Conservation (phyloP, 805 yeast genomes). For the Wickerhamiella qilinensis region DNA sequence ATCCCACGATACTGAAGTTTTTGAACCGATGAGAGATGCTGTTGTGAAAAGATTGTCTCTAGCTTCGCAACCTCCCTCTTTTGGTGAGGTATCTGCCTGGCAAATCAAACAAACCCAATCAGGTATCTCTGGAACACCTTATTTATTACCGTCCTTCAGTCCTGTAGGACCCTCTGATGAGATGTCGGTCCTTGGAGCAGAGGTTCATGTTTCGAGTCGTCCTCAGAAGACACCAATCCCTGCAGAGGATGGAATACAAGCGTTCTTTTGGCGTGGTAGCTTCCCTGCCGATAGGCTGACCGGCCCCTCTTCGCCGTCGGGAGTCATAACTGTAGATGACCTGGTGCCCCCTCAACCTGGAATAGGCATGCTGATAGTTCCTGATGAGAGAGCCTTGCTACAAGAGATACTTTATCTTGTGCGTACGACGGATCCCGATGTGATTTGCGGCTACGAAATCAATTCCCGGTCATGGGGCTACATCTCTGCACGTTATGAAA, state of each 20-base stretch:
- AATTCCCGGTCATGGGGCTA: slow-evolving; percentile 84
- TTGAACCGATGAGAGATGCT: no score
- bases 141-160: slow-evolving; percentile 1
- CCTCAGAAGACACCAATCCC: slow-evolving; percentile 48
- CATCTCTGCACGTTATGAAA: slow-evolving; percentile 39
- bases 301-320: no score
- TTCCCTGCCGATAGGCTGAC: not conserved
- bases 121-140: not conserved
- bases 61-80: slow-evolving; percentile 7
- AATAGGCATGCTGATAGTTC: no score
- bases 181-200: slow-evolving; percentile 46
- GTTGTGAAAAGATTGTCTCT: no score
- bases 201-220: slow-evolving; percentile 48
- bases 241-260: slow-evolving; percentile 34
- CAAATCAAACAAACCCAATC: not conserved
- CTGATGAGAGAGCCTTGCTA: slow-evolving; percentile 44
- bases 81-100: slow-evolving; percentile 9
- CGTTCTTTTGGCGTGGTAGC: slow-evolving; percentile 39
- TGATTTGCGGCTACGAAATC: slow-evolving; percentile 72
- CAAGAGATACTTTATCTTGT: slow-evolving; percentile 38
- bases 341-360: no score
- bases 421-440: slow-evolving; percentile 65
- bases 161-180: slow-evolving; percentile 3
- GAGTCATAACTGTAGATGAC: no score
- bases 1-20: no score